Evolutionary conservation across 495 filamentous ascomycete species (phyloP).

Genomic region (Penicillium lividum): DNA sequence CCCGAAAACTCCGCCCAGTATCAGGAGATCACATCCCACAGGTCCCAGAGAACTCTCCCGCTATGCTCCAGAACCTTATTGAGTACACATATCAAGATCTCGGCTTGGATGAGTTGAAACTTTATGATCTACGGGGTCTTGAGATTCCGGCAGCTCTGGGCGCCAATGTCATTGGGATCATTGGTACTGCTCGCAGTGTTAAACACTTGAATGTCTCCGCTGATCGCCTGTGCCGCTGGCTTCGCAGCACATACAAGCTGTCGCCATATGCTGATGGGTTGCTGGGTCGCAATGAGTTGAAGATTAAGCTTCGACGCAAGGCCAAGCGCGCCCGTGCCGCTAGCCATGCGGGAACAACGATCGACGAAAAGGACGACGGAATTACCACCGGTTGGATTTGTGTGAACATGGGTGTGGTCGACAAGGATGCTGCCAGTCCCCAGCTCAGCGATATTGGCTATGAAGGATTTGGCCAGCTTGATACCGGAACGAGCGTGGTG

Average conservation of each 20-base stretch:
- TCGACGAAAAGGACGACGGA: conserved; percentile 68
- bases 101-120: conserved; percentile 72
- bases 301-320: conserved; percentile 78
- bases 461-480: conserved; percentile 72
- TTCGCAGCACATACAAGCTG: conserved; percentile 70
- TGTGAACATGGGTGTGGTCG: conserved; percentile 77
- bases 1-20: conserved; percentile 50
- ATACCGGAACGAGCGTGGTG: conserved; percentile 65
- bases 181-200: conserved; percentile 90
- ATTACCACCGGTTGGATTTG: conserved; percentile 94
- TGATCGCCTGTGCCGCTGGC: conserved; percentile 83
- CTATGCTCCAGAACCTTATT: conserved; percentile 70
- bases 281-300: conserved; percentile 86
- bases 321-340: conserved; percentile 76
- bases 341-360: conserved; percentile 52
- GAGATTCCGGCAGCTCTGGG: conserved; percentile 87
- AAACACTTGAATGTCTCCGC: conserved; percentile 93
- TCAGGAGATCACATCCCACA: conserved; percentile 70
- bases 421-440: conserved; percentile 45
- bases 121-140: conserved; percentile 80
- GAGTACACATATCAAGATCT: conserved; percentile 76
- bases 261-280: conserved; percentile 81
- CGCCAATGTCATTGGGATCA: conserved; percentile 83
- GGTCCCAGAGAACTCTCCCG: conserved; percentile 71
- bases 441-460: conserved; percentile 43